Evolutionary conservation across 805 yeast species (phyloP), one percentile per base, ranked within the genome.

Genomic region (Sugiyamaella lignohabitans): DNA sequence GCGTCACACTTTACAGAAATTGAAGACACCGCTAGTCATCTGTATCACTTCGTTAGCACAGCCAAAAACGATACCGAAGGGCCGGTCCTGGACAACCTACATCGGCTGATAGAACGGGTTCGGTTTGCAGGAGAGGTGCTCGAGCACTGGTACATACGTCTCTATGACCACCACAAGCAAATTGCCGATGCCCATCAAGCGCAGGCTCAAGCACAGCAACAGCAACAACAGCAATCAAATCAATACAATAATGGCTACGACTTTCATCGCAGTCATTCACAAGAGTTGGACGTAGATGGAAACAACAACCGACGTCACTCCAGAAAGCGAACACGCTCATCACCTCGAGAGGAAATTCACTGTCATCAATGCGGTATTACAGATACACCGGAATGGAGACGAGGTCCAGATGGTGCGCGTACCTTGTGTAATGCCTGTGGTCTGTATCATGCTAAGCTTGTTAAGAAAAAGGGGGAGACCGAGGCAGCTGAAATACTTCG

Each of bases 381-480:
- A 5, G 77, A 75, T 40, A 83, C 94, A 0, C 93, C 93, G 0
- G 93, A 85, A 62, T 85, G 95, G 94, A 67, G 94, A 46, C 73
- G 82, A 40, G 93, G 93, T 0, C 93, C 95, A 1, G 75, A 75
- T 45, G 94, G 93, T 2, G 77, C 79, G 11, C 68, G 87, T 35
- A 82, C 88, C 0, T 64, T 85, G 43, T 85, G 94, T 65, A 86
- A 85, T 61, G 93, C 93, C 1, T 85, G 95, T 62, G 95, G 95
- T 0, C 65, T 85, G 36, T 82, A 74, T 59, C 84, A 79, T 60
- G 82, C 85, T 38, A 84, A 84, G 58, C 65, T 83, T 24, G 69
- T 75, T 43, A 82, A 80, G 58, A 71, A 72, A 49, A 72, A 71
- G 50, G 87, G 87, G 10, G 73, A 71, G 39, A 71, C 64, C 3